These are phyloP conservation scores for Fusarium falciforme DNA, from an alignment of 2,329 filamentous ascomycete genomes.

Conservation along the genomic window DNA sequence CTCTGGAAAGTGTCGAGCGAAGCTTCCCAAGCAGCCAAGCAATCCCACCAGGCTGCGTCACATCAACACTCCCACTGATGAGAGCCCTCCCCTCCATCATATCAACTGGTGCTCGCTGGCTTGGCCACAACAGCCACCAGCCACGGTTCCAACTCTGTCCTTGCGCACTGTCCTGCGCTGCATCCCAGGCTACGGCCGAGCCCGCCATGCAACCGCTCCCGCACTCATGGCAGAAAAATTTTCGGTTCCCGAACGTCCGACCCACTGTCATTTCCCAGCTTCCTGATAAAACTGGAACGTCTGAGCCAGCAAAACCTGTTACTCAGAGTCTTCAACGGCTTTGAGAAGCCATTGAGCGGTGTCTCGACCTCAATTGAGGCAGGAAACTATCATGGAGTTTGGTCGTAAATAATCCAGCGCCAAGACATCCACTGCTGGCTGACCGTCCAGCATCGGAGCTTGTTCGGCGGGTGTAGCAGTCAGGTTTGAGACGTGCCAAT, in stretches of 20 bases:
- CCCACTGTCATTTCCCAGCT: constrained; percentile 35
- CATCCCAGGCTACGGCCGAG: background rate
- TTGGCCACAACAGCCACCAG: constrained; percentile 16
- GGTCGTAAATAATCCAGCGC: background rate
- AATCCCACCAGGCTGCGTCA: constrained; percentile 32
- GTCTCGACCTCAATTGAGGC: constrained; percentile 3
- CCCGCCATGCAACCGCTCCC: background rate
- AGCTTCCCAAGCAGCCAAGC: constrained; percentile 6
- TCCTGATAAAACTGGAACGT: constrained; percentile 10
- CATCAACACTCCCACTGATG: constrained; percentile 4
- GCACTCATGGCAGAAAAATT: constrained; percentile 31
- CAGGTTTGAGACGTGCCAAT: constrained; percentile 17
- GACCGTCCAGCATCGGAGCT: constrained; percentile 10
- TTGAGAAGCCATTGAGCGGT: background rate
- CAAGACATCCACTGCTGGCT: background rate
- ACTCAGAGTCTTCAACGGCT: background rate
- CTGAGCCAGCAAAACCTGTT: background rate
- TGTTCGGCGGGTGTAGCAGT: constrained; percentile 13
- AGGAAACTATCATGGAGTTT: background rate
- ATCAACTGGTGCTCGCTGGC: constrained; percentile 5
- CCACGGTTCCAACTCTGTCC: background rate
- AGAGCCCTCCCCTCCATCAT: background rate
- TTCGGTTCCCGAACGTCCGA: constrained; percentile 28
- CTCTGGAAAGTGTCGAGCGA: background rate
- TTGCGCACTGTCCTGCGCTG: constrained; percentile 32